phyloP scores from a whole-genome alignment of 2,329 filamentous ascomycete species.

The Golovinomyces cichoracearum region DNA sequence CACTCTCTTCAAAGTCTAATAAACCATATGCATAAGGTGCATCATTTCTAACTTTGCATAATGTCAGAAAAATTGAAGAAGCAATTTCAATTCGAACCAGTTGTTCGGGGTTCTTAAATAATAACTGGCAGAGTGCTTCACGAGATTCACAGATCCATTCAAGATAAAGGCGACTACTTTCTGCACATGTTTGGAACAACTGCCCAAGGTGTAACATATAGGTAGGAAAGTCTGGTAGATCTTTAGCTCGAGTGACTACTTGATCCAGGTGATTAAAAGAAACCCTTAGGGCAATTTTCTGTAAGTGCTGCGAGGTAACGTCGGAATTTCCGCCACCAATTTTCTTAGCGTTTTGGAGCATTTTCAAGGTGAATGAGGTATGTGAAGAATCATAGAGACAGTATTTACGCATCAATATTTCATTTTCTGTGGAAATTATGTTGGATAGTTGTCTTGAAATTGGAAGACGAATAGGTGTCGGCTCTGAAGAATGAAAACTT shows the following conservation, averaged over 20 bases:
- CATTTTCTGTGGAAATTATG: slow-evolving; percentile 48
- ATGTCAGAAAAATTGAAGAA: slow-evolving; percentile 24
- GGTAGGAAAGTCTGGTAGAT: slow-evolving; percentile 33
- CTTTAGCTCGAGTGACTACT: slow-evolving; percentile 44
- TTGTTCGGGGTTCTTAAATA: slow-evolving; percentile 33
- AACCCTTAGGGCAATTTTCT: slow-evolving; percentile 27
- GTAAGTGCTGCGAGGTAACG: slow-evolving; percentile 21
- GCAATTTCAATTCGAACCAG: slow-evolving; percentile 28
- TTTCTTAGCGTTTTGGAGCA: slow-evolving; percentile 31
- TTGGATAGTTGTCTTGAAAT: slow-evolving; percentile 23
- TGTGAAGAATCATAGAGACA: slow-evolving; percentile 55
- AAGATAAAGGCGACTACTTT: slow-evolving; percentile 33
- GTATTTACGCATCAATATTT: slow-evolving; percentile 45
- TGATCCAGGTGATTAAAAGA: slow-evolving; percentile 46
- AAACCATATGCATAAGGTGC: slow-evolving; percentile 24
- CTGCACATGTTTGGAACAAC: slow-evolving; percentile 23
- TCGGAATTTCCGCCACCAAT: slow-evolving; percentile 22
- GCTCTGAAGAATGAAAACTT: slow-evolving; percentile 17
- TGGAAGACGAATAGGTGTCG: slow-evolving; percentile 21
- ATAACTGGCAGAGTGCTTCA: slow-evolving; percentile 33
- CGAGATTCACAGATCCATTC: slow-evolving; percentile 32
- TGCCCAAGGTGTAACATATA: slow-evolving; percentile 27
- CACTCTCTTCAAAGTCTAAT: slow-evolving; percentile 10
- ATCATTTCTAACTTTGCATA: slow-evolving; percentile 25
- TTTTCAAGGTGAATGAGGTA: slow-evolving; percentile 34